These are phyloP conservation scores for Rubroboletus pulcherrimus DNA, from an alignment of 768 basidiomycete species.

Conservation along the genomic window DNA sequence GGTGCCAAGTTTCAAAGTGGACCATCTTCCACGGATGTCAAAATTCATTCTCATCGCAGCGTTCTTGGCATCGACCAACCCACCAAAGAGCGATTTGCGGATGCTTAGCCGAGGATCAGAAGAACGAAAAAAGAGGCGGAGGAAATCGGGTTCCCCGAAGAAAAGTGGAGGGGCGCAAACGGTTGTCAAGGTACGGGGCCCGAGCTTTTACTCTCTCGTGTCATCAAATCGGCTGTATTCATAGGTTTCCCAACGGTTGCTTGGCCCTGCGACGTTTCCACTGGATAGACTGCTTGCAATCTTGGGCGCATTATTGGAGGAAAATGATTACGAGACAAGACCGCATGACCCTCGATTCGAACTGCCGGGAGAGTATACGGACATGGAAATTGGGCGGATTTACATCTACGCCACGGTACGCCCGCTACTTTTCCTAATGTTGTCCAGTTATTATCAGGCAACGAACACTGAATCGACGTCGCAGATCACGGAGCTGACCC, in stretches of 20 bases:
- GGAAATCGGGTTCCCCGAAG: constrained; percentile 37
- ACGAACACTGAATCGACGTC: background rate
- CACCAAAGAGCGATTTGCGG: constrained; percentile 70
- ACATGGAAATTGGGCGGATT: constrained; percentile 65
- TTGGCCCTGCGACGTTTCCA: constrained; percentile 76
- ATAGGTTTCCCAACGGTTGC: constrained; percentile 70
- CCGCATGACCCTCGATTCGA: constrained; percentile 44
- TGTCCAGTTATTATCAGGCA: background rate
- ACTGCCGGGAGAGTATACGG: constrained; percentile 67
- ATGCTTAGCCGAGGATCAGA: constrained; percentile 78
- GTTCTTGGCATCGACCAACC: constrained; percentile 84
- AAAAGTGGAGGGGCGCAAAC: constrained; percentile 36
- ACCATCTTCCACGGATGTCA: constrained; percentile 57
- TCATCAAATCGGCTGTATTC: background rate
- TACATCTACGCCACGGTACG: constrained; percentile 58
- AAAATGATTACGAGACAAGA: constrained; percentile 53
- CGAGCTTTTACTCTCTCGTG: background rate
- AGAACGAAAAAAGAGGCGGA: constrained; percentile 57
- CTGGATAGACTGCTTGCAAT: constrained; percentile 79
- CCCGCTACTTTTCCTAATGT: constrained; percentile 23
- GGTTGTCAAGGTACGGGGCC: constrained; percentile 41
- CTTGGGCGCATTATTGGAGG: constrained; percentile 71
- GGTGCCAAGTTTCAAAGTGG: constrained; percentile 19
- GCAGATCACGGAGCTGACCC: constrained; percentile 65
- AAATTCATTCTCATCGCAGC: constrained; percentile 74